Evolutionary conservation across 2,329 filamentous ascomycete species (phyloP), one percentile per base, ranked within the genome.

Genomic region (Penicillium sp.): DNA sequence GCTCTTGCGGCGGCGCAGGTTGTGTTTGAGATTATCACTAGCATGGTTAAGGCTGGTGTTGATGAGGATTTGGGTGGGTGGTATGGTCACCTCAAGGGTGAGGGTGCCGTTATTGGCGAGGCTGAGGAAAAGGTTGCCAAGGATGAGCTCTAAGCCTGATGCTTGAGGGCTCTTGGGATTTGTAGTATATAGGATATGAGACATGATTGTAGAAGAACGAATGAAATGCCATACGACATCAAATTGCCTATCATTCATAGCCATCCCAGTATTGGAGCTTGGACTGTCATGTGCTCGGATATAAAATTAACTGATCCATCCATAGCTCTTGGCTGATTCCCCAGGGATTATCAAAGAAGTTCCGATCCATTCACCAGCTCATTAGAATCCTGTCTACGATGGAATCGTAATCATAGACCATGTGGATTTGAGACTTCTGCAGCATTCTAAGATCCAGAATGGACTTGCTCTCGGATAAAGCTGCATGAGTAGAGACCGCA

Each of bases 1-100:
- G 86, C 87, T 10, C 69, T 95, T 54, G 88, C 87, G 13, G 89
- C 82, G 2, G 88, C 88, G 32, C 89, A 95, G 75, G 79, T 94
- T 31, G 87, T 81, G 0, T 95, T 85, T 65, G 89, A 95, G 73
- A 78, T 95, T n/a, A 67, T 95, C 64, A 94, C 84, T 31, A 75
- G 70, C 52, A 69, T 74, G 64, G 72, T 74, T n/a, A 74, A 73
- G 61, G 57, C 66, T 22, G 70, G 70, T 10, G 61, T 68, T 18
- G 61, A 60, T 36, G 66, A 62, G 63, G 64, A 70, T 29, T 42
- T 70, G 43, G 65, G 67, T 24, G 69, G 68, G 5, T 70, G 68
- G 68, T 71, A 71, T 55, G 68, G 68, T 27, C 58, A 53, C 31
- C 59, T 34, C 51, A 60, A 58, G 11, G 50, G 52, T 42, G 47